Evolutionary conservation across 768 basidiomycete genomes (phyloP).

Genomic region (Lentinula sp.): DNA sequence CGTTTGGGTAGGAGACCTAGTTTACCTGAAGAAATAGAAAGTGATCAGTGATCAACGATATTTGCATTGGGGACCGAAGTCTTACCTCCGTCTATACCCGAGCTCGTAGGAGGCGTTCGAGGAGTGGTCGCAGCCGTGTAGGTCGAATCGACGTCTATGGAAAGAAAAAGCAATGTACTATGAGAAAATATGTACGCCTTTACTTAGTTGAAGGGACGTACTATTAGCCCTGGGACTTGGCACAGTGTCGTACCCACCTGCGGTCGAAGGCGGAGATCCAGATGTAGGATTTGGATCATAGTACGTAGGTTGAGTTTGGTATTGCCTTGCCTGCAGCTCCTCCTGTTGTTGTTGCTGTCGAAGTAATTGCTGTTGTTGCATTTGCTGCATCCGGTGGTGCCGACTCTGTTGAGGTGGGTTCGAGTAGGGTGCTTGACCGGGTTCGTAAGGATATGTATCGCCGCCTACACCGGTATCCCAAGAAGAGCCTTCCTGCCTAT

Average conservation of each 20-base stretch:
- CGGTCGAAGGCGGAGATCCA: not conserved
- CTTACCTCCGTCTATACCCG: conserved; percentile 28
- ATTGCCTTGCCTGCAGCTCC: conserved; percentile 1
- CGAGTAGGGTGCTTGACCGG: conserved; percentile 8
- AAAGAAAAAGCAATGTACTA: not conserved
- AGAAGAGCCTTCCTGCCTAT: not conserved
- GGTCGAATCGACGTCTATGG: not conserved
- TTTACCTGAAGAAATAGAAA: conserved; percentile 35
- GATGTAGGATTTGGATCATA: conserved; percentile 25
- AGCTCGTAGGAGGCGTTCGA: conserved; percentile 15
- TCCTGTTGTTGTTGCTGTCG: not conserved
- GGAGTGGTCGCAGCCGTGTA: not conserved
- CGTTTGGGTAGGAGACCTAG: conserved; percentile 69
- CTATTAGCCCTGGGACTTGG: not conserved
- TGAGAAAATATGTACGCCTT: not conserved
- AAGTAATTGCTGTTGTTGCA: not conserved
- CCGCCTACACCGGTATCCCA: conserved; percentile 9
- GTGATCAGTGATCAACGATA: not conserved
- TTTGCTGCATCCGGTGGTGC: conserved; percentile 1
- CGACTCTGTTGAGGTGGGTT: conserved; percentile 1
- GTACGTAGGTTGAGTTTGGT: conserved; percentile 20
- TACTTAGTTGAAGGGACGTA: not conserved
- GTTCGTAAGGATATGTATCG: conserved; percentile 15
- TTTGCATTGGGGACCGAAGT: not conserved
- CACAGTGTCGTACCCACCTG: conserved; percentile 1